Evolutionary conservation across 78 protist genomes (phyloP), one percentile per base, ranked within the genome.

Genomic region (Speleostelium caveatum): DNA sequence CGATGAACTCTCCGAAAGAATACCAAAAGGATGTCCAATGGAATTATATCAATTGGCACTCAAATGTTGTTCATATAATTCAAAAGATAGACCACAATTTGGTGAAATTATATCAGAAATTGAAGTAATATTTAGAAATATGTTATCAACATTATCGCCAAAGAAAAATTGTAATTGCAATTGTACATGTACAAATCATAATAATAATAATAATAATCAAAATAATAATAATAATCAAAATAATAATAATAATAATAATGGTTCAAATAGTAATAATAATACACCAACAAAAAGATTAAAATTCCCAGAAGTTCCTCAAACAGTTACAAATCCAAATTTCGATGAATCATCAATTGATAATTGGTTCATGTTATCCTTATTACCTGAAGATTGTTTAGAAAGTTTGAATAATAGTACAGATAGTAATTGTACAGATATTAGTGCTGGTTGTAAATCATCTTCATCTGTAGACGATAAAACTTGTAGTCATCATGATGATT

Each of bases 361-460:
- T 42, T 83, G 91, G 91, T 83, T 41, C 56, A 56, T 83, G 71
- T 59, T 83, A 53, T 83, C 91, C 1, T 28, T 68, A 2, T 26
- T 83, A 10, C 91, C 91, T 10, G 79, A 69, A 16, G 79, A 83
- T 69, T 51, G 74, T 67, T 60, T 83, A 60, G 91, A 83, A 22
- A 72, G 51, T 51, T 22, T 51, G 33, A 69, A 69, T 28, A n/a
- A n/a, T n/a, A n/a, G n/a, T n/a, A n/a, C n/a, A n/a, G n/a, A n/a
- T n/a, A n/a, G n/a, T n/a, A n/a, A n/a, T n/a, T n/a, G n/a, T n/a
- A n/a, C n/a, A n/a, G n/a, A n/a, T n/a, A n/a, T n/a, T n/a, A n/a
- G n/a, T n/a, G n/a, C n/a, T n/a, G n/a, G n/a, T n/a, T n/a, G n/a
- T n/a, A 45, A 6, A 45, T 45, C 53, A 45, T 14, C 53, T 45